phyloP scores from a whole-genome alignment of 257 asterid genomes.

The Solanum paucissectum region DNA sequence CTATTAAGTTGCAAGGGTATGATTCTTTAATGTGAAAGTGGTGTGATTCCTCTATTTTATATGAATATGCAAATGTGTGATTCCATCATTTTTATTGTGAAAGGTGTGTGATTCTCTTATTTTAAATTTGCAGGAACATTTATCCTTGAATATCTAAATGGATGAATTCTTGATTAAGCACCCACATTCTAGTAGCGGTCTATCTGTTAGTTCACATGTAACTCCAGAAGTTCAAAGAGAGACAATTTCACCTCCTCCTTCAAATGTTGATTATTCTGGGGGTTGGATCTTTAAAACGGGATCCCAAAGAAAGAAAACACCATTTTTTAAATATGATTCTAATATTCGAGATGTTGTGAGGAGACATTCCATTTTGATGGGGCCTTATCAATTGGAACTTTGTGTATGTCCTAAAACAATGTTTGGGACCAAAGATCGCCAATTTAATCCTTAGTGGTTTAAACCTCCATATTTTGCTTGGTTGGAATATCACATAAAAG shows the following conservation, averaged over 20 bases:
- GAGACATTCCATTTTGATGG: neutral
- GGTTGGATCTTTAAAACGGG: neutral
- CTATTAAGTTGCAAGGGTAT: neutral
- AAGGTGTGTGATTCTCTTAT: neutral
- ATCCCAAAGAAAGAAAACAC: neutral
- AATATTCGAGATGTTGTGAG: neutral
- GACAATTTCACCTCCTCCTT: neutral
- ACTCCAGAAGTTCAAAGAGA: neutral
- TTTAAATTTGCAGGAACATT: neutral
- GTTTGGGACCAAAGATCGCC: neutral
- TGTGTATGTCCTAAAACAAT: neutral
- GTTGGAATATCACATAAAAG: neutral
- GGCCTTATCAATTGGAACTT: neutral
- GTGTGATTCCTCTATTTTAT: neutral
- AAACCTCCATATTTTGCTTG: neutral
- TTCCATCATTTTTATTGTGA: neutral
- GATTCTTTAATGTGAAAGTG: neutral
- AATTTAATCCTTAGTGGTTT: neutral
- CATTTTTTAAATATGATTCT: neutral
- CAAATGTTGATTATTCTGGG: too few relatives aligned
- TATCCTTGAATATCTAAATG: neutral
- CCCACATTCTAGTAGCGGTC: neutral
- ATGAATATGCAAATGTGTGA: neutral
- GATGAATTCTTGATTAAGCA: neutral
- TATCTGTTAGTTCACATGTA: neutral